Base-by-base conservation (phyloP, 306 rosid species). In the Luffa acutangula region DNA sequence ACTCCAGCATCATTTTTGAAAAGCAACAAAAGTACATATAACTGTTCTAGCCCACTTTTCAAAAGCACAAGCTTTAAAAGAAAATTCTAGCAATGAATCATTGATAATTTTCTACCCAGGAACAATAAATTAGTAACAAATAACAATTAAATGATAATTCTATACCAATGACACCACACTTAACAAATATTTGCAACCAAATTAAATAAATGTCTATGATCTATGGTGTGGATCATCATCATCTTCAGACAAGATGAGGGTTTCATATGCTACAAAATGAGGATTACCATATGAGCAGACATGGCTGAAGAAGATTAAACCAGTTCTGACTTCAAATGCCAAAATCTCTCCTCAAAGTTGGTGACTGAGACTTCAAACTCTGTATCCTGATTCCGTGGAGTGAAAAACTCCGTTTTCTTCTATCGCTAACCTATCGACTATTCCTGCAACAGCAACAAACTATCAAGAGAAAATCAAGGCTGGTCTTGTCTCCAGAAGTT, bases 251-350 rank as follows among this genome's bases (percentile, higher is more conserved):
- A 72, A 72, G 58, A 48, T 46, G 42, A 3, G 14, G 8, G 42
- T 72, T 46, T 48, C 59, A 72, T 48, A 72, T 11, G 37, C 77
- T 72, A 72, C 77, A 72, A 71, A 71, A 71, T 21, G 57, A 69
- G 77, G 57, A 71, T 41, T 41, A 70, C 53, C 9, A 41, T 41
- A 72, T 25, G 42, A 21, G 41, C 58, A 72, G 58, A 9, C 58
- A 72, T 72, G 58, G 58, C 6, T 48, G 58, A 48, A 72, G 77
- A 31, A 72, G 39, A 3, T 48, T 31, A 21, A 72, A 12, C 77
- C 77, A 72, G 42, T 48, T 66, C 49, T 21, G 77, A 45, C 39
- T 66, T 66, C 73, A 15, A 66, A 37, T 14, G 25, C 7, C 62
- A 49, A 36, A 36, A 13, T 62, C 45, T 74, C 31, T 15, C 78